phyloP scores from a whole-genome alignment of 148 eudicot species.

The Rhododendron ovatum region DNA sequence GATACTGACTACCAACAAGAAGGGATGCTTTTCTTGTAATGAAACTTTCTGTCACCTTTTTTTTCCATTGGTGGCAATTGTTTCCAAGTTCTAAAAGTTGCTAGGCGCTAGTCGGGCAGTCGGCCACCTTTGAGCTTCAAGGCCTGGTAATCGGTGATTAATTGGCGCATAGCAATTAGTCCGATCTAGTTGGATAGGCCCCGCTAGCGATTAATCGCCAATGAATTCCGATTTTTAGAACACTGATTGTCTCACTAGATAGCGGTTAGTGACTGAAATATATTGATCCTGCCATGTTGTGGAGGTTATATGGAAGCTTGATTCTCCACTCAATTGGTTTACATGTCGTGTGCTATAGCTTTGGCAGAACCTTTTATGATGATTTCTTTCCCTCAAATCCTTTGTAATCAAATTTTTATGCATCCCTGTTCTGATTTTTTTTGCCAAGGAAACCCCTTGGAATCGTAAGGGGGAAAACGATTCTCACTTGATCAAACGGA shows the following conservation, averaged over 20 bases:
- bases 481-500: neutral
- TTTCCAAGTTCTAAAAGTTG: neutral
- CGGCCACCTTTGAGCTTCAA: no score
- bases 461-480: neutral
- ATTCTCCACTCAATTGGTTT: neutral
- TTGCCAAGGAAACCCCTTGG: neutral
- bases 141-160: no score
- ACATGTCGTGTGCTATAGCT: neutral
- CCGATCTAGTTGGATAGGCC: no score
- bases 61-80: neutral
- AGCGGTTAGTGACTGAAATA: neutral
- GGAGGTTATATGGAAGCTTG: neutral
- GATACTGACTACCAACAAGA: neutral
- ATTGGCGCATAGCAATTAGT: no score
- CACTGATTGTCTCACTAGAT: neutral
- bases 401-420: neutral
- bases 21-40: neutral
- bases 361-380: neutral
- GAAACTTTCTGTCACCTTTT: neutral
- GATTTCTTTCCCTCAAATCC: neutral
- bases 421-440: neutral
- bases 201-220: no score
- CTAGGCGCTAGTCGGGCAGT: no score
- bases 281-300: neutral
- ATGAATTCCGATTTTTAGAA: no score